A percentile compares a stretch with the other conserved stretches of the same genome.
phyloP scores from a whole-genome alignment of 805 yeast genomes.

The Saturnispora gosingensis region DNA sequence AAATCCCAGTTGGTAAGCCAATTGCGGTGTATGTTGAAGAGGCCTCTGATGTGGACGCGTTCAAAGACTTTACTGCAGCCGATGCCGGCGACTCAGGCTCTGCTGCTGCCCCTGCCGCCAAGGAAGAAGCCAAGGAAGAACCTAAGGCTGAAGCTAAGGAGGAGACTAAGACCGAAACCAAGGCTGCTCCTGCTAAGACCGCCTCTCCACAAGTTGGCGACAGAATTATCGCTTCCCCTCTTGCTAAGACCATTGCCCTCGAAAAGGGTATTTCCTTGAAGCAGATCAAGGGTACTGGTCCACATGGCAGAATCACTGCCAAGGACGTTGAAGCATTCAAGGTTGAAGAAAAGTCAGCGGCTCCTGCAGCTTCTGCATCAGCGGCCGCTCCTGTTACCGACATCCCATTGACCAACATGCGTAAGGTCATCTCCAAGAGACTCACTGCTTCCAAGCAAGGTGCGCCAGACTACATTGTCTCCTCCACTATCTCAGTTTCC shows the following conservation, averaged over 20 bases:
- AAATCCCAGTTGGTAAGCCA: conserved; percentile 89
- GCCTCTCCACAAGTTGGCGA: conserved; percentile 36
- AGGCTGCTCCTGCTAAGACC: conserved; percentile 24
- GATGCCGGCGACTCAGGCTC: conserved; percentile 57
- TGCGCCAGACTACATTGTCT: conserved; percentile 88
- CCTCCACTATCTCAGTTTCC: conserved; percentile 76
- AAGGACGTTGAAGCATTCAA: conserved; percentile 67
- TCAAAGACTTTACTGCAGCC: conserved; percentile 71
- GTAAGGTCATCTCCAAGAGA: conserved; percentile 88
- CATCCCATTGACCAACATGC: conserved; percentile 82
- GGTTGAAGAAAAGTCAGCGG: conserved; percentile 19
- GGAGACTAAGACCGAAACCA: background rate
- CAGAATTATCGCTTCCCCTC: conserved; percentile 88
- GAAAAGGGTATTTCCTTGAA: conserved; percentile 86
- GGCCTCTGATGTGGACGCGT: conserved; percentile 74
- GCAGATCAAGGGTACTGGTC: conserved; percentile 86
- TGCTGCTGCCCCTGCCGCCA: conserved; percentile 47
- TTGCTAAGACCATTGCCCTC: conserved; percentile 86
- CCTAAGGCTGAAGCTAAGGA: conserved; percentile 33
- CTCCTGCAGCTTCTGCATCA: conserved; percentile 35
- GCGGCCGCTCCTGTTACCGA: conserved; percentile 58
- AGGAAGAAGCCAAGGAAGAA: conserved; percentile 56
- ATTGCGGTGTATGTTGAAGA: conserved; percentile 95
- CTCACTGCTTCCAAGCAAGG: conserved; percentile 75
- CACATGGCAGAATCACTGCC: conserved; percentile 88